Base-by-base conservation (phyloP, 2,329 filamentous ascomycete genomes). In the Trichoderma koningii region DNA sequence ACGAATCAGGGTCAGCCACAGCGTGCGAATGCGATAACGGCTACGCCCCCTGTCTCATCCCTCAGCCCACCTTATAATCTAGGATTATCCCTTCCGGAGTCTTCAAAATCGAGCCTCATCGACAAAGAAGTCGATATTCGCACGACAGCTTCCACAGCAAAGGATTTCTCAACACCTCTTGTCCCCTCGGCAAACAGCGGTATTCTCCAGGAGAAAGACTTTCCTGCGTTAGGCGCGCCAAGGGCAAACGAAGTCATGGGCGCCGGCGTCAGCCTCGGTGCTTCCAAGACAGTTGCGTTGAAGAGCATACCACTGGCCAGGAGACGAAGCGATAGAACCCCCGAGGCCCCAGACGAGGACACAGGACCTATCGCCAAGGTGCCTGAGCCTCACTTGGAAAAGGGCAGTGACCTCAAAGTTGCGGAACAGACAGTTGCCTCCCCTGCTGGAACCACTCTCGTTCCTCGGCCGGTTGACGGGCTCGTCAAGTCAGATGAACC, bases 151-250 rank as follows among this genome's bases (percentile, higher is more conserved):
- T 10, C 41, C 23, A 23, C 55, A 15, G 38, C 44, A 42, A 65
- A 50, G 30, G 41, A 47, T 14, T 14, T 28, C 28, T 26, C 23
- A 21, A 34, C 44, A 10, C 26, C 55, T 42, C 41, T 45, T 38
- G 7, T 42, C 14, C 10, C 28, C 19, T 50, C 55, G 21, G 41
- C 68, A 1, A 70, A 67, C 60, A 69, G 61, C 52, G 55, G 64
- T 45, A 66, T 82, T 34, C 73, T 87, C 51, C 82, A 86, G 66
- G 84, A 87, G 26, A 85, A 88, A 69, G 86, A 89, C 69, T 89
- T 88, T 69, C 87, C 87, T 12, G 82, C 85, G 3, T 76, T 89
- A 6, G 80, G 83, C 66, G 77, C 82, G 10, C 75, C 79, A 23
- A 82, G 80, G 66, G 65, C 72, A 9, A 73, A 74, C 50, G 76